Evolutionary conservation across 257 asterid genomes (phyloP), one percentile per base, ranked within the genome.

Genomic region (Fraxinus americana): DNA sequence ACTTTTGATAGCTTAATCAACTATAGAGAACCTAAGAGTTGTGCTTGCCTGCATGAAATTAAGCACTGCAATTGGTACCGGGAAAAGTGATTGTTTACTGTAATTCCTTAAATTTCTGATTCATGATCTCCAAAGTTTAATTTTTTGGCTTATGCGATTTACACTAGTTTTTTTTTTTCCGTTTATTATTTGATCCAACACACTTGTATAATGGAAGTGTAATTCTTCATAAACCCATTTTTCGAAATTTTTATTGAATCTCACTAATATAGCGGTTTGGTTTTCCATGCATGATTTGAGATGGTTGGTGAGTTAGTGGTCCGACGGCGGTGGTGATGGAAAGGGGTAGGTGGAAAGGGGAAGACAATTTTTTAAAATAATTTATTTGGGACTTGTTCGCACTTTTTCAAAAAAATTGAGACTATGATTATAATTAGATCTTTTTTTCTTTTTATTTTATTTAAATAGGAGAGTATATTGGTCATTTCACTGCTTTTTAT

Each of bases 1-100:
- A 16, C 16, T 71, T 32, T 32, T 4, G 5, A 32, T 32, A 32
- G 75, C 75, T 82, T 54, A 74, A 67, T 82, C 76, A 30, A 65
- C 50, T 69, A 68, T 52, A 16, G 27, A 13, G 50, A 35, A 27
- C 36, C 70, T 17, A 39, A 10, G 36, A 27, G 36, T 77, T 81
- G 69, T 74, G 29, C 29, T 39, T 63, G 52, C 17, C 17, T 45
- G 57, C 50, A 77, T 76, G 45, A 57, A 34, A 52, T 23, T 19
- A 72, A 73, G 72, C 57, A 13, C 70, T 50, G 66, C 27, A 50
- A 41, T 76, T 73, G 25, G 68, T 35, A n/a, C 29, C 43, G 30
- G 57, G 11, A 32, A 3, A 50, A 48, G 43, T 36, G 39, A 45
- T 57, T 43, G 27, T 8, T 50, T 16, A 43, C 80, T 32, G 8